phyloP scores from a whole-genome alignment of 1,284 basidiomycete genomes.

The Cystobasidium slooffiae region DNA sequence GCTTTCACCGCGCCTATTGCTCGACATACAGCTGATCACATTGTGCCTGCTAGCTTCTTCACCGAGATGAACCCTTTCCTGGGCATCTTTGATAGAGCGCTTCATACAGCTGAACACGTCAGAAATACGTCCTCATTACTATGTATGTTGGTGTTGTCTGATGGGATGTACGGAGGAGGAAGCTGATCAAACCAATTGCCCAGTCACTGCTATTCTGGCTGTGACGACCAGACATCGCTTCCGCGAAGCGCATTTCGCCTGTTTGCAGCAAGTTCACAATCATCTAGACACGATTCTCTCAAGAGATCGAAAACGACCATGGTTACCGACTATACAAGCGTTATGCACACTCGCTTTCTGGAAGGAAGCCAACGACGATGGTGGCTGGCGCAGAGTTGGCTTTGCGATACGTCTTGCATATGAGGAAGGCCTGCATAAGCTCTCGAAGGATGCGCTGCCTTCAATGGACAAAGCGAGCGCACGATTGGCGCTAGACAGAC shows the following conservation, averaged over 20 bases:
- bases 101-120: constrained; percentile 24
- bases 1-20: not conserved
- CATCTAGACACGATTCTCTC: constrained; percentile 28
- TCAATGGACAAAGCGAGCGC: constrained; percentile 1
- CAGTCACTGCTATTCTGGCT: constrained; percentile 25
- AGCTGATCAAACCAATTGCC: not conserved
- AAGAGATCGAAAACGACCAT: constrained; percentile 15
- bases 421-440: constrained; percentile 26
- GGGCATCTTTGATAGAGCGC: constrained; percentile 14
- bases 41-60: not conserved
- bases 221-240: constrained; percentile 20
- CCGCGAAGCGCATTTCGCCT: constrained; percentile 10
- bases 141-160: not conserved
- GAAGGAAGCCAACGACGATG: constrained; percentile 29
- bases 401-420: constrained; percentile 22
- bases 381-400: constrained; percentile 16
- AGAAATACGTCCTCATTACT: constrained; percentile 21
- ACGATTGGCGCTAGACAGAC: not conserved
- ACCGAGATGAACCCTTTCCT: constrained; percentile 30
- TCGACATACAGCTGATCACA: not conserved
- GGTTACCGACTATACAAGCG: constrained; percentile 27
- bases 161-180: not conserved
- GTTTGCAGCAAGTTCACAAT: constrained; percentile 16
- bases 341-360: constrained; percentile 19
- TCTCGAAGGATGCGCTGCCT: constrained; percentile 13